phyloP scores from a whole-genome alignment of 148 eudicot species.

The Beta vulgaris region DNA sequence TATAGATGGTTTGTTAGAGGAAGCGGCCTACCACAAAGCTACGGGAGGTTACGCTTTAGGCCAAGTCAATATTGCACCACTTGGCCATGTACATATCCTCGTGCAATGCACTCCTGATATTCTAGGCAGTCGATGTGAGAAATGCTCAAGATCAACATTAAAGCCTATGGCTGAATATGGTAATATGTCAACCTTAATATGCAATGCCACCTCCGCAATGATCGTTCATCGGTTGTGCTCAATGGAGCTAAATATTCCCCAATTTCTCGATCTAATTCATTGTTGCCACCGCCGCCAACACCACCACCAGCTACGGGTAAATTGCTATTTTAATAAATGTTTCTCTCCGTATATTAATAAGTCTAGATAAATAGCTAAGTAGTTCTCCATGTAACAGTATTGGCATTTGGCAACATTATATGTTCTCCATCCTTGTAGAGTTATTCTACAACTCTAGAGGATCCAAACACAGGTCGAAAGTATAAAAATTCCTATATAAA shows the following conservation, averaged over 20 bases:
- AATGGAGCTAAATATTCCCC: neutral
- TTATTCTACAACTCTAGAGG: too few species aligned
- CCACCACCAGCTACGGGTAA: too few species aligned
- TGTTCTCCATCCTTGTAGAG: too few species aligned
- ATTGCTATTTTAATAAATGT: too few species aligned
- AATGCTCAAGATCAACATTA: slow-evolving; percentile 2
- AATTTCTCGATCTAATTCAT: too few species aligned
- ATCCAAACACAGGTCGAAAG: too few species aligned
- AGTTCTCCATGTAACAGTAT: too few species aligned
- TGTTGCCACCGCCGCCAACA: too few species aligned
- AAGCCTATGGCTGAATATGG: neutral
- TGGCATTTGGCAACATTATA: too few species aligned
- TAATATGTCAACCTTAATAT: neutral
- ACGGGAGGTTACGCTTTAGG: slow-evolving; percentile 4
- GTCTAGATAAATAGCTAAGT: too few species aligned
- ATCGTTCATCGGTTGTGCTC: neutral
- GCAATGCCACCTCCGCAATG: slow-evolving; percentile 12
- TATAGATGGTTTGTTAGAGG: neutral
- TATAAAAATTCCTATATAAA: too few species aligned
- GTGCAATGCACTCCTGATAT: slow-evolving; percentile 26
- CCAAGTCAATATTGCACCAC: neutral
- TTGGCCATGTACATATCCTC: neutral
- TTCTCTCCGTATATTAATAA: too few species aligned
- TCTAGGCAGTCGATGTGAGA: slow-evolving; percentile 16
- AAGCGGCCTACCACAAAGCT: slow-evolving; percentile 11